Conservation (phyloP, 352 stramenopile species). For the Phytopythium boreale region DNA sequence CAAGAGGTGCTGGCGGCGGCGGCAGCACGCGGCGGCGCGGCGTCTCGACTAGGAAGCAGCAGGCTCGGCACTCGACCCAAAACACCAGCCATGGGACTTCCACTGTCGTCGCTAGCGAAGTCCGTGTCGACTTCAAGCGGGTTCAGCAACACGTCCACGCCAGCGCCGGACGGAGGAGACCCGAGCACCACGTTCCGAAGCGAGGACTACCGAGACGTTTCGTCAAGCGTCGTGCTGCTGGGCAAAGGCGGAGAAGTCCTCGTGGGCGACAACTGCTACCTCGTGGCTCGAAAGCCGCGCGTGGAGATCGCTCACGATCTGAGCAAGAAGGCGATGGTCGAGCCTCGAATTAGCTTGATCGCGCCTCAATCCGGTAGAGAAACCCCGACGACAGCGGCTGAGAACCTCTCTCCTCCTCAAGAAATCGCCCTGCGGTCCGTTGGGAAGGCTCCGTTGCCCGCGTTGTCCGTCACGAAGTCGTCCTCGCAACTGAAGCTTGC, state of each 20-base stretch:
- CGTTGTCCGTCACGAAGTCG: background rate
- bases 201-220: slow-evolving; percentile 52
- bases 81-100: background rate
- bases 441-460: background rate
- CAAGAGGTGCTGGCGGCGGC: slow-evolving; percentile 27
- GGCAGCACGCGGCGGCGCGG: slow-evolving; percentile 5
- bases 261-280: slow-evolving; percentile 49
- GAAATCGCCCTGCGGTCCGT: background rate
- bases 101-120: slow-evolving; percentile 10
- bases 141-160: background rate
- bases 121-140: background rate
- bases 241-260: slow-evolving; percentile 39
- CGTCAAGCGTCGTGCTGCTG: slow-evolving; percentile 42
- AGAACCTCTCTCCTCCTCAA: background rate
- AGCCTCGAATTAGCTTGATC: slow-evolving; percentile 39
- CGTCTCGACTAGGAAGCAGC: slow-evolving; percentile 9
- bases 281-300: slow-evolving; percentile 38
- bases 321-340: slow-evolving; percentile 24
- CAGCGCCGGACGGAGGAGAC: background rate
- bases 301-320: slow-evolving; percentile 40
- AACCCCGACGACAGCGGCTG: background rate
- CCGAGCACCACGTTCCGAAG: slow-evolving; percentile 36
- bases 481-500: background rate
- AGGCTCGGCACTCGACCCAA: slow-evolving; percentile 13
- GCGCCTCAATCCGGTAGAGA: background rate